Evolutionary conservation across 176 grass and related monocot genomes (phyloP).

Genomic region (Luzula sylvatica): DNA sequence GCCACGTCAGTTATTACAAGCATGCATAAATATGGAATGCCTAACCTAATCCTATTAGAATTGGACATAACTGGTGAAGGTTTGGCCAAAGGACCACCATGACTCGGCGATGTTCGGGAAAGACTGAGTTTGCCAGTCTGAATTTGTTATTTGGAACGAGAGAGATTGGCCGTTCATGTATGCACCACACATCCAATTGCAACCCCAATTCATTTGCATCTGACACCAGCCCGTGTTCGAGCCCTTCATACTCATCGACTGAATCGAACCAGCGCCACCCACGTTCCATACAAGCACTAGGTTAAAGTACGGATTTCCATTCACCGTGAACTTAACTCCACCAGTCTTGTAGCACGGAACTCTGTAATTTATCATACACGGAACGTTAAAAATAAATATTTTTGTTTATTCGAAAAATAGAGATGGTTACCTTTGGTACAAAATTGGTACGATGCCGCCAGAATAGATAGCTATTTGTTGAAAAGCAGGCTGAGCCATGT

Average conservation of each 20-base stretch:
- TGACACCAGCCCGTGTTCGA: constrained; percentile 27
- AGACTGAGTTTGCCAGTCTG: constrained; percentile 10
- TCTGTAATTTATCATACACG: constrained; percentile 4
- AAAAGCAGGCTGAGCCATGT: constrained; percentile 82
- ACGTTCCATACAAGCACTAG: constrained; percentile 74
- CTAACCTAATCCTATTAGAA: constrained; percentile 41
- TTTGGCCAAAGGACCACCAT: constrained; percentile 62
- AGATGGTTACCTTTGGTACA: constrained; percentile 31
- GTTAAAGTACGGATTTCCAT: constrained; percentile 62
- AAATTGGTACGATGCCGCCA: constrained; percentile 46
- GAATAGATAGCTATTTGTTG: constrained; percentile 47
- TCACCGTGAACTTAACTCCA: constrained; percentile 72
- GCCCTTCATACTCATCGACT: constrained; percentile 42
- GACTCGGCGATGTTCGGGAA: constrained; percentile 22
- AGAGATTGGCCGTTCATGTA: constrained; percentile 39
- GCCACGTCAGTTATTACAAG: neutral
- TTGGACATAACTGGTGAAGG: constrained; percentile 41
- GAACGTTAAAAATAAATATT: neutral
- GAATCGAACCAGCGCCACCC: constrained; percentile 42
- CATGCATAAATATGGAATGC: too few relatives aligned
- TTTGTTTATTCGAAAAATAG: neutral
- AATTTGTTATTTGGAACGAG: constrained; percentile 58
- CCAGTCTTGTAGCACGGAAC: constrained; percentile 39
- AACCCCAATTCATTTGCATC: constrained; percentile 74
- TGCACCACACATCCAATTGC: constrained; percentile 51